A percentile compares a stretch with the other conserved stretches of the same genome.
phyloP scores from a whole-genome alignment of 2,329 filamentous ascomycete species.

The Sporothrix brunneoviolacea region DNA sequence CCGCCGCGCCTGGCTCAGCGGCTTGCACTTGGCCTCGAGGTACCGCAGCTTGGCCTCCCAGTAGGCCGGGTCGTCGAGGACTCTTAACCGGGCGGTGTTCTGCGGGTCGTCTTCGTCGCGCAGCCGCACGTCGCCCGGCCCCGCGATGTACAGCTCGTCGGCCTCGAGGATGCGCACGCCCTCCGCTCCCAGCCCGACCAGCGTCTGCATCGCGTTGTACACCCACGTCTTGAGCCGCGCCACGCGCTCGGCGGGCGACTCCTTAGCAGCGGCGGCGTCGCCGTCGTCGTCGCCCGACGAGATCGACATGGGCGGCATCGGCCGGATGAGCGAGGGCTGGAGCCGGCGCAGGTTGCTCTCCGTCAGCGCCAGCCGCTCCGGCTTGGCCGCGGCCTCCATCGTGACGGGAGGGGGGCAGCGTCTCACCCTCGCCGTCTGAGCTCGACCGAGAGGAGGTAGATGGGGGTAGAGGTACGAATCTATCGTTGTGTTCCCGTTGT shows the following conservation, averaged over 20 bases:
- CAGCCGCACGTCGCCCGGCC: constrained; percentile 14
- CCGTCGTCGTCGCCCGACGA: constrained; percentile 5
- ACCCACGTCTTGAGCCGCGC: constrained; percentile 9
- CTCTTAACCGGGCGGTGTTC: too few relatives aligned
- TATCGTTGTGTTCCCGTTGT: too few relatives aligned
- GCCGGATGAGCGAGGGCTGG: constrained; percentile 13
- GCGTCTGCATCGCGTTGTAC: constrained; percentile 14
- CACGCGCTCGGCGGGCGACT: neutral
- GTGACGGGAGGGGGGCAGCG: too few relatives aligned
- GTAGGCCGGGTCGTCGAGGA: constrained; percentile 6
- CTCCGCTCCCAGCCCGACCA: constrained; percentile 9
- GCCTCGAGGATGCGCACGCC: constrained; percentile 4
- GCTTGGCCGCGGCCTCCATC: constrained; percentile 2
- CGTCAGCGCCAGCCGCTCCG: constrained; percentile 8
- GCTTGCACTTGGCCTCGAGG: constrained; percentile 12
- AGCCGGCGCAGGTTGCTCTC: constrained; percentile 13
- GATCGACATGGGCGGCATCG: constrained; percentile 15
- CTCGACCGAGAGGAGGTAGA: too few relatives aligned
- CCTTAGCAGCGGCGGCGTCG: neutral
- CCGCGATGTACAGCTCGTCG: constrained; percentile 14
- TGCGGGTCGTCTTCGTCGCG: neutral
- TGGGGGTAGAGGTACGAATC: too few relatives aligned
- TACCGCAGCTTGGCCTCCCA: constrained; percentile 14
- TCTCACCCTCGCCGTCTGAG: too few relatives aligned
- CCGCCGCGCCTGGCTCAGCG: constrained; percentile 11